These are phyloP conservation scores for Saccharum officinarum DNA, from an alignment of 176 grass and related monocot species.

Conservation along the genomic window DNA sequence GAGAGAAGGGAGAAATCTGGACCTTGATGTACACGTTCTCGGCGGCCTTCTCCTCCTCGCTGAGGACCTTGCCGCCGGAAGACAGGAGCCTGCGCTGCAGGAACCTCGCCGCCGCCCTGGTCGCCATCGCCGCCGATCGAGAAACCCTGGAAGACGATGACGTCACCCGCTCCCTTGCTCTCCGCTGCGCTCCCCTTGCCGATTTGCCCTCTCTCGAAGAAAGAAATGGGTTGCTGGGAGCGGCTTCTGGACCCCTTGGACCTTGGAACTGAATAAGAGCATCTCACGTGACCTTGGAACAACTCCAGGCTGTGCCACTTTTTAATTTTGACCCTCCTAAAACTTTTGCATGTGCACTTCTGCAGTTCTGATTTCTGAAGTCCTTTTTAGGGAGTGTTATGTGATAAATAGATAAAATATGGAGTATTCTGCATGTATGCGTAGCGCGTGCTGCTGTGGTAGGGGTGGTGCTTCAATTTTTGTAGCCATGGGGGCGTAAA, in stretches of 20 bases:
- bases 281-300: too few species aligned
- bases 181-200: neutral
- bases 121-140: conserved; percentile 36
- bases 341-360: neutral
- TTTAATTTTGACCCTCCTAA: neutral
- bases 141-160: conserved; percentile 32
- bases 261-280: neutral
- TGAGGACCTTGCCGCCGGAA: conserved; percentile 78
- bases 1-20: neutral
- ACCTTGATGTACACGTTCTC: conserved; percentile 92
- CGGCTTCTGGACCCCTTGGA: neutral
- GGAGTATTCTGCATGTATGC: neutral
- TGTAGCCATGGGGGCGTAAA: fast-evolving
- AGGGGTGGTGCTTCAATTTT: neutral
- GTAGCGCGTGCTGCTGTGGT: neutral
- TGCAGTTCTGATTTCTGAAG: too few species aligned
- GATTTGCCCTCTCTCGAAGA: neutral
- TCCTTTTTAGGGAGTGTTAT: neutral
- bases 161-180: neutral
- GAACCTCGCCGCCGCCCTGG: conserved; percentile 50
- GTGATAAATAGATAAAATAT: neutral
- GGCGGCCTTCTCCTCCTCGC: conserved; percentile 90
- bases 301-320: neutral
- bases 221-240: conserved; percentile 3
- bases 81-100: conserved; percentile 57